Evolutionary conservation across 495 filamentous ascomycete species (phyloP).

Genomic region (Aspergillus steynii): DNA sequence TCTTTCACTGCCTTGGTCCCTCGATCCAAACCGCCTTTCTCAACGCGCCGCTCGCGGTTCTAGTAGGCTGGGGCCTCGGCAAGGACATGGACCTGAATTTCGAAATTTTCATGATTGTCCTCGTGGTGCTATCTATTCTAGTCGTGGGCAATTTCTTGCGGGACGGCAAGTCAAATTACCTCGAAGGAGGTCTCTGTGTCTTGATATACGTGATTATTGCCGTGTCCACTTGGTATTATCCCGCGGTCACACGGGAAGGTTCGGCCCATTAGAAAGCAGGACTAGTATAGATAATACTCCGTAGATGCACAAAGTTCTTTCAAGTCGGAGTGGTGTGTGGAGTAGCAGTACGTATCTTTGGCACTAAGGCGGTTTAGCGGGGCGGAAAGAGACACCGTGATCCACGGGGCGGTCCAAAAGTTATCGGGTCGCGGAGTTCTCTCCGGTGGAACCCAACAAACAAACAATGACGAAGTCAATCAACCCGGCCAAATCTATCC

Average conservation of each 20-base stretch:
- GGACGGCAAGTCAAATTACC: slow-evolving; percentile 77
- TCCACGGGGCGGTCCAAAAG: neutral
- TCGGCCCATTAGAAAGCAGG: slow-evolving; percentile 1
- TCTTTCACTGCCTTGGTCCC: slow-evolving; percentile 84
- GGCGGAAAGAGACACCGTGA: neutral
- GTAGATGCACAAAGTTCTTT: neutral
- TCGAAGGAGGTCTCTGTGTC: slow-evolving; percentile 77
- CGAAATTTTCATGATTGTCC: slow-evolving; percentile 83
- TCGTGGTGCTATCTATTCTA: slow-evolving; percentile 83
- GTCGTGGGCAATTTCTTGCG: slow-evolving; percentile 81
- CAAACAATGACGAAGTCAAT: slow-evolving; percentile 9
- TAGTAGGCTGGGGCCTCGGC: slow-evolving; percentile 79
- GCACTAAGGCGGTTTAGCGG: neutral
- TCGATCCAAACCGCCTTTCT: slow-evolving; percentile 89
- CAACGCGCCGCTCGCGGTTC: slow-evolving; percentile 79
- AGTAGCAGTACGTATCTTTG: too few relatives aligned
- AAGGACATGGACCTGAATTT: slow-evolving; percentile 80
- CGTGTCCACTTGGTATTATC: slow-evolving; percentile 54
- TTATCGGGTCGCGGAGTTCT: neutral
- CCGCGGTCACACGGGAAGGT: slow-evolving; percentile 26
- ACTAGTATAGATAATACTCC: neutral
- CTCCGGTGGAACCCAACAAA: neutral
- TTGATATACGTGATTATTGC: slow-evolving; percentile 56
- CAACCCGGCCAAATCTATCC: slow-evolving; percentile 18
- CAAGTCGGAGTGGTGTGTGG: too few relatives aligned